Evolutionary conservation across 192 early-diverging fungal genomes (phyloP).

Genomic region (Bifiguratus adelaidae): DNA sequence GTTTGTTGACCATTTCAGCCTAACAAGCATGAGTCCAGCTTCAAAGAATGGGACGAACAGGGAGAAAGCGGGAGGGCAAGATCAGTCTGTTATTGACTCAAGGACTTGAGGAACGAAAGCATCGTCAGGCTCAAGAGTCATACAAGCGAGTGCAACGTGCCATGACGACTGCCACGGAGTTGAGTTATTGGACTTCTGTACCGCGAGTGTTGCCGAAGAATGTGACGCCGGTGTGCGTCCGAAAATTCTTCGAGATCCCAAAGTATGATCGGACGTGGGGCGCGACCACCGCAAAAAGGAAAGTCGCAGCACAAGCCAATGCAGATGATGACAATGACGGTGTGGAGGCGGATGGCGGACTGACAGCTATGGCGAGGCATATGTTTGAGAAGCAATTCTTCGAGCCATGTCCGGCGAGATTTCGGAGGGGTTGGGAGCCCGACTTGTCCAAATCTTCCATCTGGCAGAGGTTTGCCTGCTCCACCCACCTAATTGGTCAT

Average conservation of each 20-base stretch:
- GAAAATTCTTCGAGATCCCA: slow-evolving; percentile 36
- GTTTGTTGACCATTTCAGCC: not conserved
- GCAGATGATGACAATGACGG: not conserved
- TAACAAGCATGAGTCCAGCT: slow-evolving; percentile 17
- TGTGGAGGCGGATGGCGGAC: slow-evolving; percentile 9
- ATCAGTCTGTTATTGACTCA: slow-evolving; percentile 56
- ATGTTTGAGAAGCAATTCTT: too few species aligned
- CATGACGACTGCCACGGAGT: slow-evolving; percentile 35
- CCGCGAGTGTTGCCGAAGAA: slow-evolving; percentile 38
- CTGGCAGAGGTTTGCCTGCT: too few species aligned
- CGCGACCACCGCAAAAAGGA: not conserved
- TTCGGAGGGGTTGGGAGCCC: too few species aligned
- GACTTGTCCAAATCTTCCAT: too few species aligned
- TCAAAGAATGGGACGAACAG: slow-evolving; percentile 71
- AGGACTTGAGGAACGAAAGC: slow-evolving; percentile 52
- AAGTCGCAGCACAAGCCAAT: slow-evolving; percentile 15
- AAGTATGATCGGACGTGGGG: slow-evolving; percentile 8
- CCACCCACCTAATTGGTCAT: too few species aligned
- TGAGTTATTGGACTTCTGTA: slow-evolving; percentile 30
- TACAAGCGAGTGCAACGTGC: slow-evolving; percentile 58
- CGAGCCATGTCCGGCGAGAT: too few species aligned
- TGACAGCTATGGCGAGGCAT: too few species aligned
- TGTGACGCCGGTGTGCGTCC: slow-evolving; percentile 29
- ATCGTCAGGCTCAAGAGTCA: slow-evolving; percentile 30
- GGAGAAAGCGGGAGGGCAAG: slow-evolving; percentile 60